Evolutionary conservation across 306 rosid genomes (phyloP).

Genomic region (Trichosanthes truncata): DNA sequence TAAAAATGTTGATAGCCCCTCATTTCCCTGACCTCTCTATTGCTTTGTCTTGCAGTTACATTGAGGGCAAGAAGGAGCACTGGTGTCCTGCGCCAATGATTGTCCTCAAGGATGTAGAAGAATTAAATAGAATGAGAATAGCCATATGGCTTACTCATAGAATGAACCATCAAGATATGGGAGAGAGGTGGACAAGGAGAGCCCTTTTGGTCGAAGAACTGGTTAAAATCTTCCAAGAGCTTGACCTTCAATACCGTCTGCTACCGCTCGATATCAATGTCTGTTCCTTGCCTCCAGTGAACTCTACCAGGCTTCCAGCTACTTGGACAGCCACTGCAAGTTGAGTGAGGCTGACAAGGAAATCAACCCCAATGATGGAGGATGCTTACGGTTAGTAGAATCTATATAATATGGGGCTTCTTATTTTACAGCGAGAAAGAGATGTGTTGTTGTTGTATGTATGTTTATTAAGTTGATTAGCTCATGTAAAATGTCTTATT

Average conservation of each 20-base stretch:
- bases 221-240: slow-evolving; percentile 57
- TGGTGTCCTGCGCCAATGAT: slow-evolving; percentile 66
- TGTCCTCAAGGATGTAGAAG: slow-evolving; percentile 49
- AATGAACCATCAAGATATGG: slow-evolving; percentile 87
- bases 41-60: slow-evolving; percentile 32
- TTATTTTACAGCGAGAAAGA: background rate
- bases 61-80: slow-evolving; percentile 82
- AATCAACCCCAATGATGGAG: background rate
- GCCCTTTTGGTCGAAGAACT: slow-evolving; percentile 64
- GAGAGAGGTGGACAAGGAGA: slow-evolving; percentile 67
- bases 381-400: background rate
- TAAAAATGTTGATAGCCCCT: background rate
- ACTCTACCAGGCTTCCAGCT: slow-evolving; percentile 47
- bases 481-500: background rate
- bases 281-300: slow-evolving; percentile 43
- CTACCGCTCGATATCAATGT: slow-evolving; percentile 56
- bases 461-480: background rate
- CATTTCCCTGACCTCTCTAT: background rate
- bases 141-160: slow-evolving; percentile 68
- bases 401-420: background rate
- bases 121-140: slow-evolving; percentile 39
- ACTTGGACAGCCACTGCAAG: slow-evolving; percentile 27
- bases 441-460: background rate
- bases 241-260: slow-evolving; percentile 63
- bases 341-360: slow-evolving; percentile 22